Percentiles rank a stretch among this genome's conserved stretches.
Conservation (phyloP, 148 eudicot genomes). For the Vaccinium macrocarpon region DNA sequence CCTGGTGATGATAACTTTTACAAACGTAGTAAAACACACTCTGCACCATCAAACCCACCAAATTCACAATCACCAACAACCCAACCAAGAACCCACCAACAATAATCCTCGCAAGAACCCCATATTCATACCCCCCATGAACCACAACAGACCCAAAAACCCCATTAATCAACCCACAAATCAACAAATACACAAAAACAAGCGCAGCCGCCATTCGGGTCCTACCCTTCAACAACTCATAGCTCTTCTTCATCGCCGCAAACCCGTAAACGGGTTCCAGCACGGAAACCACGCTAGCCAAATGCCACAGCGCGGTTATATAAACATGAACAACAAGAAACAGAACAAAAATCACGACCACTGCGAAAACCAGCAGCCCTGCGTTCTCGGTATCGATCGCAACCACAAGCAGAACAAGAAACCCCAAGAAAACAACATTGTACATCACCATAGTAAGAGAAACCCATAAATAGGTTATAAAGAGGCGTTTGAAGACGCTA, state of each 20-base stretch:
- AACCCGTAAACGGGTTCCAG: slow-evolving; percentile 79
- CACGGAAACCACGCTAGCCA: slow-evolving; percentile 84
- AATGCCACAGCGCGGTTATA: slow-evolving; percentile 85
- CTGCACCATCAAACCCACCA: slow-evolving; percentile 82
- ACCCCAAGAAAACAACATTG: slow-evolving; percentile 44
- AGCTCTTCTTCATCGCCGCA: slow-evolving; percentile 85
- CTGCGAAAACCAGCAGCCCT: slow-evolving; percentile 38
- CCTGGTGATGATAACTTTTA: slow-evolving; percentile 85
- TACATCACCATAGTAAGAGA: slow-evolving; percentile 58
- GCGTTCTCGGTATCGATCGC: slow-evolving; percentile 58
- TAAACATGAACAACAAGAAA: slow-evolving; percentile 83
- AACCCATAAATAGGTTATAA: slow-evolving; percentile 73
- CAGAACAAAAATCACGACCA: slow-evolving; percentile 42
- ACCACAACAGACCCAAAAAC: slow-evolving; percentile 67
- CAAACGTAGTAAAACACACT: slow-evolving; percentile 98
- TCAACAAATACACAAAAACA: slow-evolving; percentile 56
- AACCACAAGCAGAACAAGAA: slow-evolving; percentile 49
- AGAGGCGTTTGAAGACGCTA: slow-evolving; percentile 65
- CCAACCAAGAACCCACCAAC: slow-evolving; percentile 96
- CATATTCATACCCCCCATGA: slow-evolving; percentile 48
- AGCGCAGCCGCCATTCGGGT: slow-evolving; percentile 46
- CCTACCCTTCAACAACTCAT: slow-evolving; percentile 72
- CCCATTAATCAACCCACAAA: slow-evolving; percentile 69
- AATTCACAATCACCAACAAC: slow-evolving; percentile 75
- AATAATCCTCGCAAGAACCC: slow-evolving; percentile 47